Base-by-base conservation (phyloP, 2,329 filamentous ascomycete genomes). In the Hymenotorrendiella dingleyae region DNA sequence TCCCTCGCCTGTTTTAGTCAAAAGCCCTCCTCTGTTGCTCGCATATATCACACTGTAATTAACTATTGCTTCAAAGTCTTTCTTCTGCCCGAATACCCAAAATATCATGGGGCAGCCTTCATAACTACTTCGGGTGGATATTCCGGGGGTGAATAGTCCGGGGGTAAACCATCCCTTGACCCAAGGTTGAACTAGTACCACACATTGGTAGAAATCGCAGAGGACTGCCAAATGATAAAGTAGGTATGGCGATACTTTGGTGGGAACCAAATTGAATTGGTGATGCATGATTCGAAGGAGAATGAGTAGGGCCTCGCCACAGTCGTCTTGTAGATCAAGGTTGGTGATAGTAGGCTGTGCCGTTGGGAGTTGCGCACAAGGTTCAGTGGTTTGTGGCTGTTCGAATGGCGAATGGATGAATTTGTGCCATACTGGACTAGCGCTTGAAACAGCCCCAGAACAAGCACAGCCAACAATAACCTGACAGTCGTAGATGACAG, bases 341-440 rank as follows among this genome's bases (percentile, higher is more conserved):
- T n/a, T n/a, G n/a, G n/a, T n/a, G n/a, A n/a, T n/a, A n/a, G n/a
- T n/a, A n/a, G n/a, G n/a, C n/a, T n/a, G n/a, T n/a, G n/a, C n/a
- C n/a, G n/a, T n/a, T n/a, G n/a, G n/a, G n/a, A n/a, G n/a, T n/a
- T n/a, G n/a, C n/a, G n/a, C n/a, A n/a, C n/a, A n/a, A n/a, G n/a
- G n/a, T n/a, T n/a, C n/a, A n/a, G n/a, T n/a, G n/a, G n/a, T n/a
- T n/a, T n/a, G n/a, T n/a, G n/a, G n/a, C n/a, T n/a, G n/a, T n/a
- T n/a, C n/a, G n/a, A n/a, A n/a, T n/a, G n/a, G n/a, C n/a, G 26
- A 26, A 4, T 9, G 17, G 8, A 39, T 22, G 11, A 39, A 39
- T 17, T 48, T 50, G 17, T 41, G 35, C 48, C 48, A 48, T 9
- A 50, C 42, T 1, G 45, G 48, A 35, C 45, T 50, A 8, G 45